Base-by-base conservation (phyloP, 257 asterid species). In the Leptodermis oblonga region DNA sequence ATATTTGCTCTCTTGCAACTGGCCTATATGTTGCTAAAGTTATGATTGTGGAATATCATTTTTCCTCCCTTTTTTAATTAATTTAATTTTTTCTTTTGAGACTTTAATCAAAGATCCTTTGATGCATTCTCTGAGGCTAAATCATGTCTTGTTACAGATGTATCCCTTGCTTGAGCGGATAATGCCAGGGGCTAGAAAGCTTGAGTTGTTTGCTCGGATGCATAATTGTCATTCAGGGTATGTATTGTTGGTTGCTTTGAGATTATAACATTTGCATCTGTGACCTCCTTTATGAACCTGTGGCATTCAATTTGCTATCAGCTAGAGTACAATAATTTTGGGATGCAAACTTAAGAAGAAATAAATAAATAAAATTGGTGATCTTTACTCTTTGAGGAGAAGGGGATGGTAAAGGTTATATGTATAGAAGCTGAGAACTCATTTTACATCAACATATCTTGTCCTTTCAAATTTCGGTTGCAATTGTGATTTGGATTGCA, bases 161-260 rank as follows among this genome's bases (percentile, higher is more conserved):
- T 90, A 93, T 76, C 78, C 97, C 31, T 83, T 93, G 99, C 82
- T 93, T 74, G 97, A 93, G 81, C 82, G 99, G 82, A 79, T 93
- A 70, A 93, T 96, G 87, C 97, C 97, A 25, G 78, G 96, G 82
- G 90, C 99, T 54, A 87, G 99, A 80, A 93, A 93, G 83, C 86
- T 93, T 83, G 99, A 93, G 87, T 76, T 93, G 82, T 93, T 93
- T 81, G 99, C 99, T 15, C 84, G 99, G 85, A 83, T 87, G 96
- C 96, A 93, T 82, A 93, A 90, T 37, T 89, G 83, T 52, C 95
- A 93, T 67, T 83, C 92, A 39, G 99, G 99, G 99, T 93, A 90
- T 76, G 84, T 48, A 69, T 77, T 77, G 77, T 81, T 63, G 54
- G 56, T 70, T 68, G 30, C 20, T 26, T 62, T 64, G 28, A 15